Base-by-base conservation (phyloP, 2,329 filamentous ascomycete species). In the Pseudogymnoascus sp. region DNA sequence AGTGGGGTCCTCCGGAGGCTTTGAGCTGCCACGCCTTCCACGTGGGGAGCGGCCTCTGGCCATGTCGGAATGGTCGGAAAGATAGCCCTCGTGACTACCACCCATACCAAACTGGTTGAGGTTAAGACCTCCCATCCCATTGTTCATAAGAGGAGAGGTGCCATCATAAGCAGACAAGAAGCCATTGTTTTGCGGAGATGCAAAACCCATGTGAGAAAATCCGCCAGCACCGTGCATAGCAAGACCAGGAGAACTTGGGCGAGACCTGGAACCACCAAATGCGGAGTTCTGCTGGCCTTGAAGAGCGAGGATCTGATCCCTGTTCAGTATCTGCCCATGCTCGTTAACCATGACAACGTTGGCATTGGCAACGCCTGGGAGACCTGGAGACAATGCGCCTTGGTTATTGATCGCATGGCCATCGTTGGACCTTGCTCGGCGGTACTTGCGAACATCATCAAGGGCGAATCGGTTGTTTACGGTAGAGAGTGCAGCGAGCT, bases 391-490 rank as follows among this genome's bases (percentile, higher is more conserved):
- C 65, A 92, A 75, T 23, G 87, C 83, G 64, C 77, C 79, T 71
- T 88, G 87, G 49, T 77, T 78, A 70, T 78, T 78, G 71, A 71
- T 74, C 65, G 83, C 84, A 42, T 88, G 83, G 23, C 88, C 89
- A 71, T 97, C 93, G 70, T 92, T 93, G 59, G 95, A 97, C 65
- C 93, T 87, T 68, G 92, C 87, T 65, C 93, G 90, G 67, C 95
- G 91, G 77, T 95, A 97, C 78, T 97, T 97, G 72, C 93, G 91
- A 66, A 96, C 93, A 75, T 99, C 95, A 71, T 99, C 95, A 64
- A 99, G 82, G 61, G 95, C 93, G 71, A 99, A 96, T 43, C 95
- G 90, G 76, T 97, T 99, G 80, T 97, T 99, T 60, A 99, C 95
- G 2, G 95, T 99, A 4, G 93, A 97, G 53, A 99, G 81, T 16